Evolutionary conservation across 2,329 filamentous ascomycete genomes (phyloP).

Genomic region (Botrytis fabae): DNA sequence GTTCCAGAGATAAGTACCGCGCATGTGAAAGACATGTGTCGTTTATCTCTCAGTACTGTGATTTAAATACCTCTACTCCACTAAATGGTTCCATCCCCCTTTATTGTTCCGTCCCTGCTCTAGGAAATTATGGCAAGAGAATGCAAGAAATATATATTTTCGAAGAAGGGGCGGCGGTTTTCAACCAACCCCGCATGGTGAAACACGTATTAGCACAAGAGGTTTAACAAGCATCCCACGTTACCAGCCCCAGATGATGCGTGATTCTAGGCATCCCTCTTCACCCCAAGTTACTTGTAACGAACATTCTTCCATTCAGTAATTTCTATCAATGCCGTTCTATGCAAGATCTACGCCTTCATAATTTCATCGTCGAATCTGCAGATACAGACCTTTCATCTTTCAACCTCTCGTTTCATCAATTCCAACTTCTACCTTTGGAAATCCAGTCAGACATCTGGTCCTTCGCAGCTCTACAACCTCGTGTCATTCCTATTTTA

Average conservation of each 20-base stretch:
- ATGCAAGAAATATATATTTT: too few species aligned
- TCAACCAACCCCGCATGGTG: too few species aligned
- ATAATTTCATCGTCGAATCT: not conserved
- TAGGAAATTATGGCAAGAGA: not conserved
- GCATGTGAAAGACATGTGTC: not conserved
- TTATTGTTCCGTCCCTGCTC: not conserved
- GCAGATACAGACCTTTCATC: not conserved
- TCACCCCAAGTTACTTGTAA: not conserved
- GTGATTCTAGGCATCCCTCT: not conserved
- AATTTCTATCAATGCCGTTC: not conserved
- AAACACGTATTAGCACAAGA: not conserved
- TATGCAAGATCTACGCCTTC: not conserved
- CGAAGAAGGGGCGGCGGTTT: too few species aligned
- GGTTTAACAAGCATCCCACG: not conserved
- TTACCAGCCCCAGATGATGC: not conserved
- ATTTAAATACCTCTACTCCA: not conserved
- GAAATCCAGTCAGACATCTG: not conserved
- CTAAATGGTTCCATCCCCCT: not conserved
- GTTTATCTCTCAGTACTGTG: not conserved
- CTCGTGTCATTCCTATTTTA: not conserved
- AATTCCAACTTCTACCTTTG: not conserved
- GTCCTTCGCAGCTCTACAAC: not conserved
- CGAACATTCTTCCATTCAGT: not conserved
- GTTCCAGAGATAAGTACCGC: rapidly evolving
- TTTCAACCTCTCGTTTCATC: not conserved